Evolutionary conservation across 176 grass and related monocot species (phyloP).

Genomic region (Poa annua): DNA sequence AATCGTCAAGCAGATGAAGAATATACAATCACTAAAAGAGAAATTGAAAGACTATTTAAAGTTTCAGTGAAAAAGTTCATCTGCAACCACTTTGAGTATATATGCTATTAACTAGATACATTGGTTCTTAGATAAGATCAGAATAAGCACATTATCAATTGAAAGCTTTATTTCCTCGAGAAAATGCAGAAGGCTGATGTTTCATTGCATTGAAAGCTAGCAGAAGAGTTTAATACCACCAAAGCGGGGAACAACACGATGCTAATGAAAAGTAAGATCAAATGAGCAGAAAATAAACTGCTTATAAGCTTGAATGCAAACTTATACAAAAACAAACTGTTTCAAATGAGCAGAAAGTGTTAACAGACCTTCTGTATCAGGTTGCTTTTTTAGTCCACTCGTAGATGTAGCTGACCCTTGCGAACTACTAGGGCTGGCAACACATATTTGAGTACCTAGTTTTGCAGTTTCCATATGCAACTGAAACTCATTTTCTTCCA

Average conservation of each 20-base stretch:
- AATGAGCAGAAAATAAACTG: no score
- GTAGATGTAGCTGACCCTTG: conserved; percentile 22
- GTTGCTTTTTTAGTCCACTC: conserved; percentile 37
- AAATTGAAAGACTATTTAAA: background rate
- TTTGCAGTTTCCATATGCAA: conserved; percentile 72
- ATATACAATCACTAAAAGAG: background rate
- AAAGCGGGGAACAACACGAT: no score
- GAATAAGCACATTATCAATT: background rate
- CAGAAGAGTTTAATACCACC: no score
- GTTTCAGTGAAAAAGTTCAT: background rate
- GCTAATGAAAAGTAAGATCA: no score
- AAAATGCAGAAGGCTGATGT: background rate
- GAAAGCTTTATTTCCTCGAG: background rate
- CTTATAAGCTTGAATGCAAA: conserved; percentile 21
- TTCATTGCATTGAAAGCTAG: no score
- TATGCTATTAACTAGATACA: conserved; percentile 2
- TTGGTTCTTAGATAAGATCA: conserved; percentile 9
- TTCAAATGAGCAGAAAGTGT: background rate
- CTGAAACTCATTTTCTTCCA: conserved; percentile 83
- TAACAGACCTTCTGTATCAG: conserved; percentile 49
- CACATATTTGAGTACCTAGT: conserved; percentile 51
- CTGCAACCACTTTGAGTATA: background rate
- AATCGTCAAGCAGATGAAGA: background rate
- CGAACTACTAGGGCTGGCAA: conserved; percentile 46
- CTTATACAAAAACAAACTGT: conserved; percentile 10